A percentile compares a stretch with the other conserved stretches of the same genome.
Evolutionary conservation across 371 early-diverging fungal species (phyloP).

Genomic region (Dinochytrium kinnereticum): DNA sequence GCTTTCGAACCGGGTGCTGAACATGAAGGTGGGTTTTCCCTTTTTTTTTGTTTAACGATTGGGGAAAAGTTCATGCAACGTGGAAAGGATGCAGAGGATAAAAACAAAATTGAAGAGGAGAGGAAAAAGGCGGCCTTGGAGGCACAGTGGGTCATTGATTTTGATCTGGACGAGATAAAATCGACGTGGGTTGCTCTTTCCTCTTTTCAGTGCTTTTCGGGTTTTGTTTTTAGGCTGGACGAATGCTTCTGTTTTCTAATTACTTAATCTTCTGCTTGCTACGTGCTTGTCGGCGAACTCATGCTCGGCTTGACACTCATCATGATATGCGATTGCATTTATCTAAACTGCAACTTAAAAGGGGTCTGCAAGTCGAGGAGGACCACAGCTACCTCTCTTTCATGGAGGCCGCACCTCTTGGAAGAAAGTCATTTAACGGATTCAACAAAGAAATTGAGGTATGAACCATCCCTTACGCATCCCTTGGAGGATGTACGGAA

Average conservation of each 20-base stretch:
- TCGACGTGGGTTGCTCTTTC: neutral
- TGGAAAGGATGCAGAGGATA: neutral
- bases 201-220: neutral
- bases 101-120: neutral
- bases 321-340: no score
- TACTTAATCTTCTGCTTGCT: no score
- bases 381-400: conserved; percentile 5
- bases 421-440: neutral
- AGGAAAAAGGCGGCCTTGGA: neutral
- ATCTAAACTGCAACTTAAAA: neutral
- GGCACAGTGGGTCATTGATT: neutral
- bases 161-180: neutral
- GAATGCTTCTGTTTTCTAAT: no score
- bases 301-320: no score
- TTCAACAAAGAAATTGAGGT: conserved; percentile 11
- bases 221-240: neutral
- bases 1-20: neutral
- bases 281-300: no score
- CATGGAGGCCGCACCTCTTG: neutral
- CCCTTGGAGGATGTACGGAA: no score
- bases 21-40: neutral
- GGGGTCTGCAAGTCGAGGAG: neutral
- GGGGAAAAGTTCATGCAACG: neutral
- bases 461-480: neutral
- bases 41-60: neutral